Evolutionary conservation across 2,329 filamentous ascomycete species (phyloP), one percentile per base, ranked within the genome.

Genomic region (Pseudopithomyces maydicus): DNA sequence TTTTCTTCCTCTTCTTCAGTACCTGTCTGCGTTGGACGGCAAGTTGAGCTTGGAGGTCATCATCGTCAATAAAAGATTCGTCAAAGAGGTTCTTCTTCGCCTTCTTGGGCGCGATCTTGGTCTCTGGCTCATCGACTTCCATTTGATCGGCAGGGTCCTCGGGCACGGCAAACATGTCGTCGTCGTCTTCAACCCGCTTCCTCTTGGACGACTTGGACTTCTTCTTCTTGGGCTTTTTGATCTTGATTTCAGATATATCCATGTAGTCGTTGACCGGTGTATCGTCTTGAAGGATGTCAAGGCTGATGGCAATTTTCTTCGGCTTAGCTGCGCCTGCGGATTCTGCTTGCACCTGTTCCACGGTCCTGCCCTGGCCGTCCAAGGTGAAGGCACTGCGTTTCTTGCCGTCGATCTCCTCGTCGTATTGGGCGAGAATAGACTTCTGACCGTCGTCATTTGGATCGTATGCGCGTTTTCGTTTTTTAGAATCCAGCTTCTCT

Each of bases 371-470:
- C 59, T 88, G 84, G 2, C 88, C 88, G 74, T 96, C 91, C 15
- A 99, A 81, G 0, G 91, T 97, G 68, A 99, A 99, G 22, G 85
- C 85, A 73, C 96, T 97, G 54, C 84, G 81, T 79, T 96, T 95
- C 78, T 96, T 97, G 54, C 92, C 92, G 35, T 90, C 86, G 52
- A 97, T 96, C 70, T 97, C 94, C 62, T 98, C 95, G 67, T 98
- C 95, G 71, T 99, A 99, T 66, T 99, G 94, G 14, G 90, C 86
- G 41, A 99, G 79, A 22, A 99, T 87, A 6, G 84, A 84, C 17
- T 83, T 83, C 56, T 88, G 81, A 12, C 85, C 88, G 44, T 82
- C 88, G 33, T 89, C 87, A 59, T 91, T 89, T 0, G 94, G 93
- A 67, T 99, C 91, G 75, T 99, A 99, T 1, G 88, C 88, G 0